A percentile compares a stretch with the other conserved stretches of the same genome.
phyloP scores from a whole-genome alignment of 2,329 filamentous ascomycete genomes.

The Cercospora sp. region DNA sequence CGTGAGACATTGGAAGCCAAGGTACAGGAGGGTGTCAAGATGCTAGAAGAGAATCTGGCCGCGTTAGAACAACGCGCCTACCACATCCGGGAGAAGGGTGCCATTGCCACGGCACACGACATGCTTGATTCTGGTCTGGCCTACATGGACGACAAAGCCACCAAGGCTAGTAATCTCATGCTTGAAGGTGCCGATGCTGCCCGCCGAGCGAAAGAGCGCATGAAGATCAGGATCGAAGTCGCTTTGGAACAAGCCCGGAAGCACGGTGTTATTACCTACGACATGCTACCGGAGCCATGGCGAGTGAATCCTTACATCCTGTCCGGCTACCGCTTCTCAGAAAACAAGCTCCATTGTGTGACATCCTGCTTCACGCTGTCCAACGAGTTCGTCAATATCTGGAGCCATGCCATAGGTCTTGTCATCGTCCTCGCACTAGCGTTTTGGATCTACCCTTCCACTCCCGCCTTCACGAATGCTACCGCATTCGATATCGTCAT shows the following conservation, averaged over 20 bases:
- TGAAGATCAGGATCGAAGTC: conserved; percentile 67
- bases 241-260: conserved; percentile 80
- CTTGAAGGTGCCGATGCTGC: conserved; percentile 81
- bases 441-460: conserved; percentile 93
- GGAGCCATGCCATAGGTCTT: conserved; percentile 91
- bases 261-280: conserved; percentile 80
- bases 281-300: conserved; percentile 90
- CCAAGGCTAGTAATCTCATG: conserved; percentile 71
- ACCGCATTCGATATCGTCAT: conserved; percentile 88
- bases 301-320: conserved; percentile 91
- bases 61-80: conserved; percentile 83
- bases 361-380: conserved; percentile 74
- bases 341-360: conserved; percentile 86
- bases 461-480: conserved; percentile 80
- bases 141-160: conserved; percentile 76
- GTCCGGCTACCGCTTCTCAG: conserved; percentile 88
- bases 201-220: conserved; percentile 69
- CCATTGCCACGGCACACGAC: conserved; percentile 69
- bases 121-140: conserved; percentile 77
- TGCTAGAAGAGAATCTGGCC: conserved; percentile 80
- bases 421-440: conserved; percentile 82
- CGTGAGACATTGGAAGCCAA: conserved; percentile 91
- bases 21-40: conserved; percentile 78
- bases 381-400: conserved; percentile 97
- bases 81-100: conserved; percentile 73